phyloP scores from a whole-genome alignment of 768 basidiomycete genomes.

The Agaricus bisporus region DNA sequence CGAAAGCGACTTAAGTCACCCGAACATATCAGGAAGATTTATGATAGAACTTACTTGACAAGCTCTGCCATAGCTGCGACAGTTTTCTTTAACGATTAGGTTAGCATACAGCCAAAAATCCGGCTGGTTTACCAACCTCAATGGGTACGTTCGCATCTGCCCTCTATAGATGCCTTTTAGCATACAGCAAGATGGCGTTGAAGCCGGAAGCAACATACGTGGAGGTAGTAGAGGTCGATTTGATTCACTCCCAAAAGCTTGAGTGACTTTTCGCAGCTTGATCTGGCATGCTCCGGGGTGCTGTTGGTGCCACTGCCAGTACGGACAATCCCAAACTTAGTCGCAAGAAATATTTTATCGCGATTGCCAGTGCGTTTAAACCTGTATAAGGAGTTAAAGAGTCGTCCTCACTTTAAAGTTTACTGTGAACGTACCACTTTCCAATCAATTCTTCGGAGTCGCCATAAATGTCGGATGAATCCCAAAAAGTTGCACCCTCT shows the following conservation, averaged over 20 bases:
- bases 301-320: conserved; percentile 15
- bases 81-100: conserved; percentile 22
- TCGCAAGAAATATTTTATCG: conserved; percentile 53
- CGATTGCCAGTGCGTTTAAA: conserved; percentile 47
- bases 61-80: conserved; percentile 46
- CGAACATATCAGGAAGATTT: conserved; percentile 15
- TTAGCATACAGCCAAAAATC: neutral
- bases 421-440: conserved; percentile 27
- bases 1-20: neutral
- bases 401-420: neutral
- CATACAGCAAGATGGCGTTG: too few species aligned
- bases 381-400: conserved; percentile 19
- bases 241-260: conserved; percentile 32
- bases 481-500: conserved; percentile 41
- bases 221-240: conserved; percentile 44
- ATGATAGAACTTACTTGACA: conserved; percentile 33
- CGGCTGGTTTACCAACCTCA: neutral
- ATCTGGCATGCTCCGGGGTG: conserved; percentile 33
- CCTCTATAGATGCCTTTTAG: neutral
- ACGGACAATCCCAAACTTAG: conserved; percentile 33
- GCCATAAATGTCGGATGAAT: conserved; percentile 39
- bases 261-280: conserved; percentile 33
- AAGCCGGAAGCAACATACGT: conserved; percentile 12
- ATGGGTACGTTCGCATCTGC: neutral
- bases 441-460: conserved; percentile 24